These are phyloP conservation scores for Blastobotrys malaysiensis DNA, from an alignment of 1,139 yeast species.

Conservation along the genomic window DNA sequence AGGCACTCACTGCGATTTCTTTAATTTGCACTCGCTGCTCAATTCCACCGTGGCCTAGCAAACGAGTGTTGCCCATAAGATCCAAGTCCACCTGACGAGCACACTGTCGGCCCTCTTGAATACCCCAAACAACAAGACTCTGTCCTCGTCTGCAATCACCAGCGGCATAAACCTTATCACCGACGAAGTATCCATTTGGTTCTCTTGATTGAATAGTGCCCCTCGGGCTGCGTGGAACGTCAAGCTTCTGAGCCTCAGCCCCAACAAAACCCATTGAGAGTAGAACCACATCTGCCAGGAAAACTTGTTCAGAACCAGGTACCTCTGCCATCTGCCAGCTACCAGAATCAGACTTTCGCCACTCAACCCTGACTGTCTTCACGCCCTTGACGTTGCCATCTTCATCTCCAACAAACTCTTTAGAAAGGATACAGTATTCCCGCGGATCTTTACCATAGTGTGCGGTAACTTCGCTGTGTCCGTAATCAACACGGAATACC, in stretches of 20 bases:
- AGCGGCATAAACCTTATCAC: conserved; percentile 76
- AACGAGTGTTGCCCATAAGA: conserved; percentile 70
- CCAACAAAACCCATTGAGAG: conserved; percentile 98
- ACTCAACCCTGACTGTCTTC: conserved; percentile 93
- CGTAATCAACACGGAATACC: conserved; percentile 95
- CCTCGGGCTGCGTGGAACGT: conserved; percentile 68
- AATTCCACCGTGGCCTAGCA: conserved; percentile 93
- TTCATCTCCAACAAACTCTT: conserved; percentile 92
- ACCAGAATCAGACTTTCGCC: conserved; percentile 93
- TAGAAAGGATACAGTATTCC: conserved; percentile 90
- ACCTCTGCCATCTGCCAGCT: conserved; percentile 99
- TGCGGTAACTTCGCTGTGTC: conserved; percentile 90
- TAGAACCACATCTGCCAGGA: conserved; percentile 91
- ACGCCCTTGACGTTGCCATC: conserved; percentile 89
- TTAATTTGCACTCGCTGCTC: conserved; percentile 49
- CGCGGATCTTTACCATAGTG: conserved; percentile 98
- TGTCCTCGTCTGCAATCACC: conserved; percentile 99
- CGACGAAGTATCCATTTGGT: conserved; percentile 57
- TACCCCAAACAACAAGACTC: conserved; percentile 98
- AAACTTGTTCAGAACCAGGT: conserved; percentile 89
- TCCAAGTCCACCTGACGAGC: conserved; percentile 86
- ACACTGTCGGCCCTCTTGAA: conserved; percentile 98
- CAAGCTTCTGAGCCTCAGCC: conserved; percentile 80
- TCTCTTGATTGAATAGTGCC: conserved; percentile 63
- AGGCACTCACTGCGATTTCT: not conserved